Evolutionary conservation across 495 filamentous ascomycete genomes (phyloP).

Genomic region (Hypoxylon fuscum): DNA sequence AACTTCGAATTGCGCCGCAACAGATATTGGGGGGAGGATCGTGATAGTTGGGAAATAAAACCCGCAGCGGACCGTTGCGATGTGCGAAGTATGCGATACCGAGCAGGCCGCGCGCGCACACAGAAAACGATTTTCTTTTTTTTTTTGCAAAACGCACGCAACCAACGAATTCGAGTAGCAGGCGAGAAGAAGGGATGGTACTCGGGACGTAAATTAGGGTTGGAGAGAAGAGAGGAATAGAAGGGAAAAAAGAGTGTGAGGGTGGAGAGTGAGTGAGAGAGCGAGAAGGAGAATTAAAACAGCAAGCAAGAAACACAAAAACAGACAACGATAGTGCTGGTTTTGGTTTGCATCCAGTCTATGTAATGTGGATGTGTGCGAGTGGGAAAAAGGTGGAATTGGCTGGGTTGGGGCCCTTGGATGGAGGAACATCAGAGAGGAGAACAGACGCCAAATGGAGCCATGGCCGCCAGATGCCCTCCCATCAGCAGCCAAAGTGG

Average conservation of each 20-base stretch:
- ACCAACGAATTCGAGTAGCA: constrained; percentile 58
- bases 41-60: constrained; percentile 50
- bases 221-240: constrained; percentile 43
- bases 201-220: constrained; percentile 43
- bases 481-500: constrained; percentile 36
- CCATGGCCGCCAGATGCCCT: constrained; percentile 22
- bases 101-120: constrained; percentile 46
- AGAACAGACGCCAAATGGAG: constrained; percentile 22
- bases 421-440: constrained; percentile 20
- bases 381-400: constrained; percentile 49
- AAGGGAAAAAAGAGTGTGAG: constrained; percentile 44
- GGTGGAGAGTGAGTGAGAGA: constrained; percentile 52
- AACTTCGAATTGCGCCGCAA: constrained; percentile 43
- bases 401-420: constrained; percentile 34
- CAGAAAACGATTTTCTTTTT: constrained; percentile 50
- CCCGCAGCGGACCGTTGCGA: constrained; percentile 45
- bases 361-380: constrained; percentile 57
- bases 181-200: constrained; percentile 45
- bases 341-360: constrained; percentile 42
- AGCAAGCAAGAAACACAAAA: constrained; percentile 61
- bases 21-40: constrained; percentile 46
- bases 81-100: constrained; percentile 43
- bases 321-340: constrained; percentile 64
- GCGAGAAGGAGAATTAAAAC: constrained; percentile 59
- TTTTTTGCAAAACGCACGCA: constrained; percentile 51